A percentile compares a stretch with the other conserved stretches of the same genome.
Evolutionary conservation across 2,329 filamentous ascomycete genomes (phyloP).

Genomic region (Aotearoamyces nothofagi): DNA sequence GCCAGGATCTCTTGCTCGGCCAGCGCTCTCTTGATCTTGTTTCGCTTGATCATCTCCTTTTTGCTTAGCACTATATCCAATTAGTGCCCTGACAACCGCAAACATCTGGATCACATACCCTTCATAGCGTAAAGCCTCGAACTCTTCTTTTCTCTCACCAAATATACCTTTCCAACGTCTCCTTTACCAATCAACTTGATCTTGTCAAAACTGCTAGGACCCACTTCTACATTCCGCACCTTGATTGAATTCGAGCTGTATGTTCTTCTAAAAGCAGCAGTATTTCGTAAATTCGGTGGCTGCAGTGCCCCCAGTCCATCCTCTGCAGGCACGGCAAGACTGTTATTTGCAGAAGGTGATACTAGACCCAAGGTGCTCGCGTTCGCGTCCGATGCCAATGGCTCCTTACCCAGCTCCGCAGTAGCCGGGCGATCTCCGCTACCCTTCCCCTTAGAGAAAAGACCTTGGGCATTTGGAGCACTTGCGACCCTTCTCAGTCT

Average conservation of each 20-base stretch:
- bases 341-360: slow-evolving; percentile 26
- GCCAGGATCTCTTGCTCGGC: slow-evolving; percentile 97
- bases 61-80: slow-evolving; percentile 71
- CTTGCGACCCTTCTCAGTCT: slow-evolving; percentile 90
- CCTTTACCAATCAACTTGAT: slow-evolving; percentile 99
- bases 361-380: slow-evolving; percentile 29
- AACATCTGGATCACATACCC: slow-evolving; percentile 37
- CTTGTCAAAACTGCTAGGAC: slow-evolving; percentile 94
- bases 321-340: slow-evolving; percentile 26
- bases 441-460: slow-evolving; percentile 52
- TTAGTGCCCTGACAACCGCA: slow-evolving; percentile 18
- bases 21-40: slow-evolving; percentile 97
- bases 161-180: slow-evolving; percentile 95
- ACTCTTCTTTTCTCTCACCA: slow-evolving; percentile 97
- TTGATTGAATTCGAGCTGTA: slow-evolving; percentile 99
- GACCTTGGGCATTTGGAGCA: slow-evolving; percentile 88
- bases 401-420: slow-evolving; percentile 75
- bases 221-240: slow-evolving; percentile 90
- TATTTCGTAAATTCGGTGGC: slow-evolving; percentile 49
- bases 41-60: slow-evolving; percentile 99
- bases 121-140: slow-evolving; percentile 96
- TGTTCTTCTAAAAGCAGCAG: slow-evolving; percentile 74
- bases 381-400: slow-evolving; percentile 44
- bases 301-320: slow-evolving; percentile 47
- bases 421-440: slow-evolving; percentile 61